phyloP scores from a whole-genome alignment of 2,329 filamentous ascomycete species.

The Scytalidium sp. region DNA sequence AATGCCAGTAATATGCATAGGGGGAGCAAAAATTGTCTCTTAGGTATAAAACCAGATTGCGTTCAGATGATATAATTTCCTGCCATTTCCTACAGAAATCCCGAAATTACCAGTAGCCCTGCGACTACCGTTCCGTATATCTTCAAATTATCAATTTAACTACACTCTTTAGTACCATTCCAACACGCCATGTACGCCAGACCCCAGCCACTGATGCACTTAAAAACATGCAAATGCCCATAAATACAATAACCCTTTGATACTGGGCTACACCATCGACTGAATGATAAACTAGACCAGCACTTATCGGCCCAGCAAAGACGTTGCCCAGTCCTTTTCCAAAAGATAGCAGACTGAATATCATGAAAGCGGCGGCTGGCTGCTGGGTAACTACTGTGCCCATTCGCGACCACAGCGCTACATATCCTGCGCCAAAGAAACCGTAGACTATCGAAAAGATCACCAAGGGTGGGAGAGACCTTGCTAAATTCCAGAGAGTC shows the following conservation, averaged over 20 bases:
- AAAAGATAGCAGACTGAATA: slow-evolving; percentile 15
- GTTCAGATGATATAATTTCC: too few relatives aligned
- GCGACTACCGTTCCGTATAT: too few relatives aligned
- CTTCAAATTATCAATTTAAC: too few relatives aligned
- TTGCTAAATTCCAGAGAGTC: slow-evolving; percentile 44
- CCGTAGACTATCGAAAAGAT: slow-evolving; percentile 45
- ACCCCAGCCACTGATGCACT: slow-evolving; percentile 13
- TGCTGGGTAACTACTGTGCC: slow-evolving; percentile 8
- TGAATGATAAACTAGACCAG: neutral
- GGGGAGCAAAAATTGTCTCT: too few relatives aligned
- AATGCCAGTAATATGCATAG: too few relatives aligned
- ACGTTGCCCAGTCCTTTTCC: slow-evolving; percentile 13
- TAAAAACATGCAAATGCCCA: slow-evolving; percentile 15
- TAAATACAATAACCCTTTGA: slow-evolving; percentile 18
- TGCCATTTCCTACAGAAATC: too few relatives aligned
- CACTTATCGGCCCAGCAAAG: slow-evolving; percentile 11
- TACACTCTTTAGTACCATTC: too few relatives aligned
- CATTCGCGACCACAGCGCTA: slow-evolving; percentile 40
- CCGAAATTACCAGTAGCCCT: too few relatives aligned
- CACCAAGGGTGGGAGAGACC: slow-evolving; percentile 33
- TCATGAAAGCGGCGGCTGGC: slow-evolving; percentile 17
- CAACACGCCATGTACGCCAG: slow-evolving; percentile 10
- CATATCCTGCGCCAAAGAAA: slow-evolving; percentile 48
- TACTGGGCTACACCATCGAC: slow-evolving; percentile 17
- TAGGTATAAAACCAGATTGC: too few relatives aligned